Base-by-base conservation (phyloP, 2,329 filamentous ascomycete species). In the Sarocladiaceae sp. region DNA sequence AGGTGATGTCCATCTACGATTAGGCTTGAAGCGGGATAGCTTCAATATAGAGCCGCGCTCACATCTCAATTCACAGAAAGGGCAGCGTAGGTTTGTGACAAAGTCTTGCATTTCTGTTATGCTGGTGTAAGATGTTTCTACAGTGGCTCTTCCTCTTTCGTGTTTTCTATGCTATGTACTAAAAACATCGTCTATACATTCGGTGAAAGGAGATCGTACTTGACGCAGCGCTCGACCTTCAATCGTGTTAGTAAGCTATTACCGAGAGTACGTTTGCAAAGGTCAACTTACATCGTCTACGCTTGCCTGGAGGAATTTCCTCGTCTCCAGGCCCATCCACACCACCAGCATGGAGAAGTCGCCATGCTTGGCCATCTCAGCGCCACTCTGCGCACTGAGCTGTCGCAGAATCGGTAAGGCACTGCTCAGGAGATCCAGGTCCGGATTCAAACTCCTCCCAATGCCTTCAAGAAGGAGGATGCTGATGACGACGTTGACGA, bases 401-500 rank as follows among this genome's bases (percentile, higher is more conserved):
- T 95, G 84, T 54, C 93, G 77, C 46, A 98, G 67, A 39, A 98
- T 97, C 0, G 93, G 93, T 40, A 98, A 69, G 6, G 90, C 88
- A 57, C 88, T 90, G 58, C 70, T 75, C 51, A 98, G 83, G 11
- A 98, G 71, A 65, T 98, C 93, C 37, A 96, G 70, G 44, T 91
- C 74, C 0, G 93, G 91, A 60, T 97, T 84, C 13, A 98, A 67
- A 47, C 75, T 88, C 49, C 93, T 78, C 0, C 93, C 93, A 56
- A 97, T 98, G 6, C 93, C 93, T 61, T 98, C 93, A 2, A 98
- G 73, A 2, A 98, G 73, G 26, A 98, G 69, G 44, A 97, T 96
- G 48, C 88, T 95, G 47, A 98, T 84, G 23, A 98, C 91, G 4
- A 98, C 93, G 58, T 98, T 98, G 59, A 98, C 89, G 59, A 97